These are phyloP conservation scores for Firmiana major DNA, from an alignment of 345 rosid species.

Conservation along the genomic window DNA sequence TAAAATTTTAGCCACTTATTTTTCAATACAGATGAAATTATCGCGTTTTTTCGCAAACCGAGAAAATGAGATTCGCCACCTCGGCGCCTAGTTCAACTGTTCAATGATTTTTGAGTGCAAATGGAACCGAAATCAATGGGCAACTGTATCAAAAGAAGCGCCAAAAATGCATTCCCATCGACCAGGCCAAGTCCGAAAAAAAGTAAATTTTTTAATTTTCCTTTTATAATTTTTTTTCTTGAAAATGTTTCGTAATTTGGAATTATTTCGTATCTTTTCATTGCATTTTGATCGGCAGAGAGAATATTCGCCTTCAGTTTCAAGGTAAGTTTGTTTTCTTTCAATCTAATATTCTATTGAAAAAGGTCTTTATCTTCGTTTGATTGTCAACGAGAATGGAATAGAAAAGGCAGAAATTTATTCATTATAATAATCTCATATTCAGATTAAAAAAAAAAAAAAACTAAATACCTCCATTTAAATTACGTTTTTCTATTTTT, in stretches of 20 bases:
- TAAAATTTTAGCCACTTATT: neutral
- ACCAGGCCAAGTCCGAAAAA: slow-evolving; percentile 10
- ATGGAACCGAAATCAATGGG: slow-evolving; percentile 19
- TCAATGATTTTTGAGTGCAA: neutral
- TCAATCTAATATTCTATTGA: neutral
- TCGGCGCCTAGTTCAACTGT: neutral
- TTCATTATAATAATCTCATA: neutral
- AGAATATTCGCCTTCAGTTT: slow-evolving; percentile 3
- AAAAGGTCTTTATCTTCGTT: neutral
- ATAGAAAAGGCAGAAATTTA: neutral
- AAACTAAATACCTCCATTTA: neutral
- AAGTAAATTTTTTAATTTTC: neutral
- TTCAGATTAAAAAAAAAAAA: neutral
- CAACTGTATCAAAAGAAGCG: slow-evolving; percentile 18
- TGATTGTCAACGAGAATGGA: neutral
- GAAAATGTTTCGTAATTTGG: slow-evolving; percentile 11
- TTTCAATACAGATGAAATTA: neutral
- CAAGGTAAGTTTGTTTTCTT: slow-evolving; percentile 23
- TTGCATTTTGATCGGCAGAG: slow-evolving; percentile 12
- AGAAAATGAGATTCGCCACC: neutral
- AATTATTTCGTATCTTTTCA: neutral
- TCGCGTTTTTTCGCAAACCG: slow-evolving; percentile 2
- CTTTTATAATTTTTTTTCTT: slow-evolving; percentile 1
- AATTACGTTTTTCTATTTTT: neutral
- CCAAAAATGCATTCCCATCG: slow-evolving; percentile 32